Base-by-base conservation (phyloP, 1,284 basidiomycete species). In the Apiotrichum siamense region DNA sequence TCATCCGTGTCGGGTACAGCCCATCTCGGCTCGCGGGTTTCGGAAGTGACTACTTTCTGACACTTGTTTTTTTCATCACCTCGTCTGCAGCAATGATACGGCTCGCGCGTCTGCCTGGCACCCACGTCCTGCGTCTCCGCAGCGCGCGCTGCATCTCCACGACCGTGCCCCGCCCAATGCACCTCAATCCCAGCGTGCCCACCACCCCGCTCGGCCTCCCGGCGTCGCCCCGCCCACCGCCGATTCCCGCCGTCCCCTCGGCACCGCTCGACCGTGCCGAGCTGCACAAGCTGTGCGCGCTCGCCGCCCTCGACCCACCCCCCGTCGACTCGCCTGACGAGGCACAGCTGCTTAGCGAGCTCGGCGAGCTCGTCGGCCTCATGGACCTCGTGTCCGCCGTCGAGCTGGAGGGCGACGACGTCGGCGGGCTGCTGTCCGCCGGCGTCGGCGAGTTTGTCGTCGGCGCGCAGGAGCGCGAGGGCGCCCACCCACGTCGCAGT, bases 351-450 rank as follows among this genome's bases (percentile, higher is more conserved):
- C 35, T 52, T 6, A 47, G 38, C 6, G 58, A 52, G 13, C 50
- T 59, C 20, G 50, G 52, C 39, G 52, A 59, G 29, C 58, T 59
- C 26, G 44, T 59, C 20, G 52, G 55, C 5, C 52, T 59, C n/a
- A 59, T 59, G 58, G 58, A 59, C n/a, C 47, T 56, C 27, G 58
- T 59, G 11, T 31, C 26, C 39, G 36, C 31, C 4, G 58, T 59
- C 10, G 31, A 54, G 41, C 38, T 59, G 15, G 35, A 36, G 13
- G 32, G 29, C n/a, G 52, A n/a, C n/a, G n/a, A 46, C 32, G 51
- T 55, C 18, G 50, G 41, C 20, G 40, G 23, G 20, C 50, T 58
- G 11, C 47, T 55, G 7, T 48, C 44, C 6, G 47, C 39, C 9
- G 50, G 50, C 25, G 40, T 50, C 12, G 49, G 49, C 42, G 50